These are phyloP conservation scores for Candida koratica DNA, from an alignment of 805 yeast genomes.

Conservation along the genomic window DNA sequence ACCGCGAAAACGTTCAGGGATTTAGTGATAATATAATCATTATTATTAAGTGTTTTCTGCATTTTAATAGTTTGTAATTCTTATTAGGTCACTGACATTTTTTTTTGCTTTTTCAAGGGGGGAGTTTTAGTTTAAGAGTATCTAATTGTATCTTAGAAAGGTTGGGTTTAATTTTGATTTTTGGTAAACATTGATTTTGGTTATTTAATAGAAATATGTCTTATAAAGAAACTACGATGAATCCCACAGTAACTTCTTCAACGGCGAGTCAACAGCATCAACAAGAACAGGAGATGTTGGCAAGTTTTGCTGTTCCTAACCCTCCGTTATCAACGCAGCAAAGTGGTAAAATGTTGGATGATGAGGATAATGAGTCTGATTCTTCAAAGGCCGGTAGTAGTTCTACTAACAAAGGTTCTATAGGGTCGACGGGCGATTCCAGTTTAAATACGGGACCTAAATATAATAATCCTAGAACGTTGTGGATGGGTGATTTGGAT, in stretches of 20 bases:
- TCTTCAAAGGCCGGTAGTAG: constrained; percentile 2
- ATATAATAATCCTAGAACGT: constrained; percentile 56
- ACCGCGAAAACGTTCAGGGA: no score
- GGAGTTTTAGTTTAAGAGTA: constrained; percentile 1
- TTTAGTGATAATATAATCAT: no score
- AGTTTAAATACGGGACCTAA: not conserved
- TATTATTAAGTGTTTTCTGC: no score
- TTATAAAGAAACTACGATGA: constrained; percentile 7
- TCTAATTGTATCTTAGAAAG: constrained; percentile 1
- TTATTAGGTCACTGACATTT: no score
- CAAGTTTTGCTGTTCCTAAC: constrained; percentile 35
- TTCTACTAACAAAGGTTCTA: not conserved
- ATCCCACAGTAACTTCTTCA: constrained; percentile 10
- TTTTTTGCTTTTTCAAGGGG: no score
- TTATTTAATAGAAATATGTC: constrained; percentile 1
- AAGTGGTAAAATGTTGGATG: constrained; percentile 12
- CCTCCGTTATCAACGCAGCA: constrained; percentile 41
- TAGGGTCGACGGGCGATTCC: not conserved
- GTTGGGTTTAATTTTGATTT: not conserved
- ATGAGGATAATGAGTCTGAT: constrained; percentile 3
- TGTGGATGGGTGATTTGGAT: constrained; percentile 88
- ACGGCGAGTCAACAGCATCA: constrained; percentile 42
- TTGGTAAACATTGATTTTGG: no score
- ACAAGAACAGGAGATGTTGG: constrained; percentile 41
- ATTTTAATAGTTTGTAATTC: no score